These are phyloP conservation scores for Fusarium pseudograminearum DNA, from an alignment of 2,329 filamentous ascomycete genomes.

Conservation along the genomic window DNA sequence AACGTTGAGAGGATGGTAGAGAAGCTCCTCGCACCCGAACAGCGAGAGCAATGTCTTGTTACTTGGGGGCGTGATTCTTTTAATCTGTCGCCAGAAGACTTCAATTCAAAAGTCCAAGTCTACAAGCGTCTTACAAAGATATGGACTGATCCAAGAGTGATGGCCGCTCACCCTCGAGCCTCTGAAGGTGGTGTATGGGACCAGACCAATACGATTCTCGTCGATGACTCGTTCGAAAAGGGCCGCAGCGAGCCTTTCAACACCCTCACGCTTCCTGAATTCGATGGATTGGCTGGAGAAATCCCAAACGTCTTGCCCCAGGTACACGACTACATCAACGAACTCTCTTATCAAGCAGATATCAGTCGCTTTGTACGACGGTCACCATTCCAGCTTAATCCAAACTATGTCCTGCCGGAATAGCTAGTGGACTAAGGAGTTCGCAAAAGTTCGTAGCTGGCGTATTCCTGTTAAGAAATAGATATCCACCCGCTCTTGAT, in stretches of 20 bases:
- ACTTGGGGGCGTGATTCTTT: constrained; percentile 85
- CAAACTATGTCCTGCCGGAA: constrained; percentile 41
- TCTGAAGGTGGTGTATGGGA: constrained; percentile 68
- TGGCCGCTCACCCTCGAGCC: constrained; percentile 58
- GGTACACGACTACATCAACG: constrained; percentile 72
- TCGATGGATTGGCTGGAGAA: constrained; percentile 63
- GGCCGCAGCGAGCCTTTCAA: constrained; percentile 86
- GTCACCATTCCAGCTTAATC: constrained; percentile 61
- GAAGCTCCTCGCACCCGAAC: constrained; percentile 68
- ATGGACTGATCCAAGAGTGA: constrained; percentile 69
- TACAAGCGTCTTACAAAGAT: constrained; percentile 86
- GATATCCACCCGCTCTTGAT: not conserved
- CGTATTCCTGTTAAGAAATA: not conserved
- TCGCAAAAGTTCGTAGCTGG: not conserved
- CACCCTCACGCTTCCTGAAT: constrained; percentile 83
- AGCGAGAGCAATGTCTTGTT: constrained; percentile 70
- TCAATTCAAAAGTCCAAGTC: constrained; percentile 78
- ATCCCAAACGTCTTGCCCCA: constrained; percentile 62
- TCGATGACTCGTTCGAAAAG: constrained; percentile 88
- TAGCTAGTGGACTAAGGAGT: not conserved
- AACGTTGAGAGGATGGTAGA: constrained; percentile 79
- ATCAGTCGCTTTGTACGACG: constrained; percentile 71
- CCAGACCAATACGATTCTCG: constrained; percentile 87
- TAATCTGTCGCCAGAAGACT: constrained; percentile 73
- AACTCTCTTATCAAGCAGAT: constrained; percentile 65